Base-by-base conservation (phyloP, 2,329 filamentous ascomycete species). In the Sporothrix pallida region DNA sequence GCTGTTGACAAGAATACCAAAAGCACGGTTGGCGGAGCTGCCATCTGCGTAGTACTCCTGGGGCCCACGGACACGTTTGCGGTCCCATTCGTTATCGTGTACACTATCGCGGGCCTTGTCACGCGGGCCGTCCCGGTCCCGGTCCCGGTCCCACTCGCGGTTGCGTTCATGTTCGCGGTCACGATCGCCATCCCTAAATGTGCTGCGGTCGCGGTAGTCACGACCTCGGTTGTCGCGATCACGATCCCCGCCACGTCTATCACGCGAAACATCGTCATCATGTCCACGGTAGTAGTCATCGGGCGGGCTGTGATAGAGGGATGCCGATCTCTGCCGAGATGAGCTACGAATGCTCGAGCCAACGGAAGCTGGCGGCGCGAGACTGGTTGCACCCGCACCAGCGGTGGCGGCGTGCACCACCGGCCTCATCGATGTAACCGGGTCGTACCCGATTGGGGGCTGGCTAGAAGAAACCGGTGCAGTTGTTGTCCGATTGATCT, bases 401-500 rank as follows among this genome's bases (percentile, higher is more conserved):
- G 62, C 42, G n/a, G 56, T 58, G 6, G 54, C 31, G 17, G 17
- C 70, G 48, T 72, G 56, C 23, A 72, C 26, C 1, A 52, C 58
- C 4, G 86, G 81, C 17, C 87, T 83, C 78, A 86, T 82, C 70
- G 86, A 84, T 60, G 82, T 80, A 0, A 81, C 81, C 6, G 86
- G 80, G 31, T 87, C 86, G 75, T 88, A 88, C 7, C 82, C 58
- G 15, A 58, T 52, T 7, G 31, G 48, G 20, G 17, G 31, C 17
- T 62, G 17, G 23, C 67, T 42, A 10, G 68, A 56, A 8, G 65
- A 68, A 26, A 67, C 26, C 9, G 65, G 56, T 17, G 80, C 77
- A 2, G 79, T 79, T 7, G 81, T 72, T 17, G 78, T 78, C 73
- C 87, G 83, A 77, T 88, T 88, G 76, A 93, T 88, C 81, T 89